phyloP scores from a whole-genome alignment of 2,329 filamentous ascomycete species.

The Aspergillus texensis region DNA sequence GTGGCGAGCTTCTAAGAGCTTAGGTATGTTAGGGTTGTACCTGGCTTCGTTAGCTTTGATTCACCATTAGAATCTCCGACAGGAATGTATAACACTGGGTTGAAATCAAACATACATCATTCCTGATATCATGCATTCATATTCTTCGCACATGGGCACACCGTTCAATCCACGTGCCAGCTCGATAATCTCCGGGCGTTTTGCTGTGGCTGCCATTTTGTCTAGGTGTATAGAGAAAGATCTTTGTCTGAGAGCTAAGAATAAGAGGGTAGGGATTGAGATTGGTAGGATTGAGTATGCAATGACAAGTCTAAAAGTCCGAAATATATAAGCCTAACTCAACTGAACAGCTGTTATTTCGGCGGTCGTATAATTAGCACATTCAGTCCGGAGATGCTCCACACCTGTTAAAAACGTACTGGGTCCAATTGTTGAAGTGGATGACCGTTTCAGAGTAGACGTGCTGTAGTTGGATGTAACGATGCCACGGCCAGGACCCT shows the following conservation, averaged over 20 bases:
- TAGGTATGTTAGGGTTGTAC: slow-evolving; percentile 33
- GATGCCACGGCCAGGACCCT: not conserved
- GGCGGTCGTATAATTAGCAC: not conserved
- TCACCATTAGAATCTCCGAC: not conserved
- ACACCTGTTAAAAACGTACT: not conserved
- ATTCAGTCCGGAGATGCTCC: not conserved
- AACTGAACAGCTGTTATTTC: not conserved
- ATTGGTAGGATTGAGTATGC: not conserved
- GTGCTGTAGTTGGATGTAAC: not conserved
- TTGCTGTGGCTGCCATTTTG: slow-evolving; percentile 24
- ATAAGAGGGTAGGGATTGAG: not conserved
- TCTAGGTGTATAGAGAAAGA: not conserved
- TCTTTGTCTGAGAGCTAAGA: not conserved
- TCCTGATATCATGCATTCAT: slow-evolving; percentile 39
- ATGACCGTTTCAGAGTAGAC: not conserved
- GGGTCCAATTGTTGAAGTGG: not conserved
- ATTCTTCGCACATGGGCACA: slow-evolving; percentile 37
- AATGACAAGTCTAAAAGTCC: not conserved
- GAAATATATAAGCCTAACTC: not conserved
- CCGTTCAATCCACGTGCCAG: slow-evolving; percentile 29
- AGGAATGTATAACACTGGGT: not conserved
- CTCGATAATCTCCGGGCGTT: slow-evolving; percentile 34
- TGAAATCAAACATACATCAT: slow-evolving; percentile 31
- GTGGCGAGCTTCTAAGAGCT: slow-evolving; percentile 32
- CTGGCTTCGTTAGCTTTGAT: slow-evolving; percentile 16